Percentiles rank a stretch among this genome's conserved stretches.
These are phyloP conservation scores for Phellopilus nigrolimitatus DNA, from an alignment of 1,284 basidiomycete genomes.

Conservation along the genomic window DNA sequence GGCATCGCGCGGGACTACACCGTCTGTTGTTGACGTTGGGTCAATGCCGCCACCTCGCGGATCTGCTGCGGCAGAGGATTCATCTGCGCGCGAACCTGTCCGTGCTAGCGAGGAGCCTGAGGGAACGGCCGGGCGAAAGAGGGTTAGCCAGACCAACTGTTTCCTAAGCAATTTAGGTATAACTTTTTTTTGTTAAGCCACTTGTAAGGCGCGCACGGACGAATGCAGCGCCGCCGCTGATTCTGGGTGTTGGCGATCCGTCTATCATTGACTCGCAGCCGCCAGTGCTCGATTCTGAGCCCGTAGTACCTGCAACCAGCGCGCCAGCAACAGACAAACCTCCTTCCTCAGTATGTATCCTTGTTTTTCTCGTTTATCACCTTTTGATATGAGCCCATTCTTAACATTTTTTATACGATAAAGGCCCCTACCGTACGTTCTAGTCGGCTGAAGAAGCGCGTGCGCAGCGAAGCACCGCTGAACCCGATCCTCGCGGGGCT, in stretches of 20 bases:
- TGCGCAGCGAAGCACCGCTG: slow-evolving; percentile 8
- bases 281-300: not conserved
- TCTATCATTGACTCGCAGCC: slow-evolving; percentile 18
- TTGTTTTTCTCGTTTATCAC: not conserved
- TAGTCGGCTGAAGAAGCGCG: slow-evolving; percentile 14
- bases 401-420: not conserved
- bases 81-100: not conserved
- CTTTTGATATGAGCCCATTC: not conserved
- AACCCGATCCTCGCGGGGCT: slow-evolving; percentile 17
- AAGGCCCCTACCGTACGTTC: not conserved
- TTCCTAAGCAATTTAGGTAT: not conserved
- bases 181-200: slow-evolving; percentile 20
- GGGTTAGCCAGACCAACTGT: not conserved
- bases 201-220: slow-evolving; percentile 26
- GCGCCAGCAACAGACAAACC: slow-evolving; percentile 20
- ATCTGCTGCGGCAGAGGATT: not conserved
- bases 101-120: slow-evolving; percentile 7
- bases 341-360: slow-evolving; percentile 27
- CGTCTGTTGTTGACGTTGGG: not conserved
- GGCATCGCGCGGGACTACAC: not conserved
- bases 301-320: slow-evolving; percentile 6
- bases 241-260: slow-evolving; percentile 25
- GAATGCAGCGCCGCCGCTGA: slow-evolving; percentile 19
- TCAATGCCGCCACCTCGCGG: not conserved
- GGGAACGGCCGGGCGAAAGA: not conserved